Evolutionary conservation across 2,329 filamentous ascomycete species (phyloP).

Genomic region (Penicillium sp.): DNA sequence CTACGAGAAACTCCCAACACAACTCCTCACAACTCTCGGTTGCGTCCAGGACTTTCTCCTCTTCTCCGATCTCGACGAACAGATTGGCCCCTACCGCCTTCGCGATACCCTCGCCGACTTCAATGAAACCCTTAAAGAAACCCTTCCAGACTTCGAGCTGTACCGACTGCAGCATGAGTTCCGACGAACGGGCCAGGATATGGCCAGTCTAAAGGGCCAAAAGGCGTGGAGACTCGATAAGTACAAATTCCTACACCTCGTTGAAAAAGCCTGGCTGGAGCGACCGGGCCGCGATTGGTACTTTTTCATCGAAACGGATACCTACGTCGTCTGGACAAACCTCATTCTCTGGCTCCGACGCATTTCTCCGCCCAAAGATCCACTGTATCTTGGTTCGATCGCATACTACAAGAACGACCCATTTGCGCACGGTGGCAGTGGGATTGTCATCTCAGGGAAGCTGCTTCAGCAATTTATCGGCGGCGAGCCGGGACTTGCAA

Average conservation of each 20-base stretch:
- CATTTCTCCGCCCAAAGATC: conserved; percentile 48
- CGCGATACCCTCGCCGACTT: conserved; percentile 41
- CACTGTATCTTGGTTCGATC: conserved; percentile 58
- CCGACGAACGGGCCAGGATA: conserved; percentile 50
- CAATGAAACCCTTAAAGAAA: conserved; percentile 46
- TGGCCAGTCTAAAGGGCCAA: conserved; percentile 23
- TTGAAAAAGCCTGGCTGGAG: conserved; percentile 58
- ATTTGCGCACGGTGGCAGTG: conserved; percentile 64
- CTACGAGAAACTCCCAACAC: conserved; percentile 58
- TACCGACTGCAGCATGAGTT: conserved; percentile 51
- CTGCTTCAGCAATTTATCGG: conserved; percentile 56
- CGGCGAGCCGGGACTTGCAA: conserved; percentile 51
- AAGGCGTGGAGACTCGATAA: conserved; percentile 62
- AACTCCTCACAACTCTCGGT: conserved; percentile 58
- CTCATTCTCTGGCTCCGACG: conserved; percentile 54
- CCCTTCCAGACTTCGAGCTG: conserved; percentile 57
- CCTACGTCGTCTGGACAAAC: conserved; percentile 61
- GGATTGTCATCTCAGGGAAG: conserved; percentile 55
- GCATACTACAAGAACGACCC: conserved; percentile 48
- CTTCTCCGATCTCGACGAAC: conserved; percentile 39
- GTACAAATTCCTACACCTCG: conserved; percentile 67
- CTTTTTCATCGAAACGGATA: conserved; percentile 64
- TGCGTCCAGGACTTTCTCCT: conserved; percentile 59
- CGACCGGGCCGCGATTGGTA: conserved; percentile 63
- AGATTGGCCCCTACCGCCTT: conserved; percentile 36